A percentile compares a stretch with the other conserved stretches of the same genome.
These are phyloP conservation scores for Puccinellia tenuiflora DNA, from an alignment of 176 grass and related monocot genomes.

Conservation along the genomic window DNA sequence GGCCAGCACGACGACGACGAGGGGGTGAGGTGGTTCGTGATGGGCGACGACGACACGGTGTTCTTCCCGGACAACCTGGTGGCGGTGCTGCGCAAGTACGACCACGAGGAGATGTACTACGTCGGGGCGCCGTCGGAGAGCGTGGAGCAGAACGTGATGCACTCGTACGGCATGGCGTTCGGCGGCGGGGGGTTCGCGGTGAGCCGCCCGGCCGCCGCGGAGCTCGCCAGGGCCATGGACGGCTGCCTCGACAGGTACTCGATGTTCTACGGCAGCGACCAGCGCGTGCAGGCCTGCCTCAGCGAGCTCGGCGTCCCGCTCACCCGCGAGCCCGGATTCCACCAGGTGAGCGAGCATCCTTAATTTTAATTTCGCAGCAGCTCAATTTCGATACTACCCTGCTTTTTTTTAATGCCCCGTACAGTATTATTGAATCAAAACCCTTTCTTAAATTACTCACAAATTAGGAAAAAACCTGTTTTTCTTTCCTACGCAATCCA, in stretches of 20 bases:
- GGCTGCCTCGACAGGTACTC: constrained; percentile 72
- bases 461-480: background rate
- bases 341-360: constrained; percentile 47
- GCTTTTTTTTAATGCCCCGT: background rate
- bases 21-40: constrained; percentile 73
- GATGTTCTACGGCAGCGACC: constrained; percentile 75
- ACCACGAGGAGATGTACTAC: constrained; percentile 91
- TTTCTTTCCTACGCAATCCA: background rate
- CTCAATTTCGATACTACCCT: background rate
- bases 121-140: constrained; percentile 89
- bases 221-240: constrained; percentile 53
- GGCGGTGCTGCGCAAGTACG: constrained; percentile 76
- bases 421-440: background rate
- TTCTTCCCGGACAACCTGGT: constrained; percentile 94
- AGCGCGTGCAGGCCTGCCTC: constrained; percentile 84
- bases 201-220: constrained; percentile 71
- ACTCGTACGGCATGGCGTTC: constrained; percentile 91
- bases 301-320: constrained; percentile 80
- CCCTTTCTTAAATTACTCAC: background rate
- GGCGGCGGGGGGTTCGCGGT: constrained; percentile 90
- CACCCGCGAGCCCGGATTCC: constrained; percentile 88
- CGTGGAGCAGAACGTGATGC: constrained; percentile 90
- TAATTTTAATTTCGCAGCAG: background rate
- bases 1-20: background rate
- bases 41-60: constrained; percentile 97